Conservation (phyloP, 768 basidiomycete genomes). For the Psilocybe azurescens region DNA sequence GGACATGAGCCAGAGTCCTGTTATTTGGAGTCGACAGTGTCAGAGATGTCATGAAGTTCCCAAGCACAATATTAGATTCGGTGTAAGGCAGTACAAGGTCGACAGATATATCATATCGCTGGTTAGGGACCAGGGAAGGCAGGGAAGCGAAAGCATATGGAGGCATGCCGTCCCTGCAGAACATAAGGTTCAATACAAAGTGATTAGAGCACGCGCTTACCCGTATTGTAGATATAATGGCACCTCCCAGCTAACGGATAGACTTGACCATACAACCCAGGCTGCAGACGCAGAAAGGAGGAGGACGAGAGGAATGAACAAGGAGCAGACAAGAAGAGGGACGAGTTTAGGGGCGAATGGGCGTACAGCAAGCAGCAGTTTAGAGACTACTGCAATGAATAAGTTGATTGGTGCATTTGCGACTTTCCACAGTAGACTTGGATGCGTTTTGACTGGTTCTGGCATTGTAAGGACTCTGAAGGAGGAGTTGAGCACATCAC, state of each 20-base stretch:
- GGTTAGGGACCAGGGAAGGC: slow-evolving; percentile 56
- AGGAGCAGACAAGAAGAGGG: slow-evolving; percentile 64
- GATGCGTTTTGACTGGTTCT: slow-evolving; percentile 1
- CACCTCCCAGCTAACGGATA: slow-evolving; percentile 73
- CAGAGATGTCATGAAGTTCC: slow-evolving; percentile 84
- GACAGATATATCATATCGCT: slow-evolving; percentile 79
- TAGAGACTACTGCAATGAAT: slow-evolving; percentile 17
- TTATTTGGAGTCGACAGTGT: slow-evolving; percentile 65
- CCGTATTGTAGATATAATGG: slow-evolving; percentile 82
- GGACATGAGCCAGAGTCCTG: slow-evolving; percentile 62
- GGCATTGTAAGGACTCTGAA: slow-evolving; percentile 13
- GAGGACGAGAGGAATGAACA: slow-evolving; percentile 66
- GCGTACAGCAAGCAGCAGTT: slow-evolving; percentile 42
- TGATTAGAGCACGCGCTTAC: slow-evolving; percentile 43
- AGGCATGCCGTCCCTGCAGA: slow-evolving; percentile 58
- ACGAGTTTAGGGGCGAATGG: slow-evolving; percentile 66
- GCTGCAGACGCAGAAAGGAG: slow-evolving; percentile 71
- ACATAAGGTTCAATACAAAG: slow-evolving; percentile 9
- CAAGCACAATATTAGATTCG: slow-evolving; percentile 72
- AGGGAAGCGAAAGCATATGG: slow-evolving; percentile 68
- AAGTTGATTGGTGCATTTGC: slow-evolving; percentile 18
- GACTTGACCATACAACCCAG: slow-evolving; percentile 73
- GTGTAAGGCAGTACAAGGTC: slow-evolving; percentile 68
- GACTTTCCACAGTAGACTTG: slow-evolving; percentile 2
- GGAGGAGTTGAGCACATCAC: not conserved